Conservation (phyloP, 306 rosid genomes). For the Malus domestica region ASM211411v1 NC_041789.1:27624501-27625000, state of each 20-base stretch:
- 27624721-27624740: constrained; percentile 65
- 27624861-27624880: background rate
- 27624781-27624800: constrained; percentile 37
- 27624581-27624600: constrained; percentile 45
- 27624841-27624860: background rate
- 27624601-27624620: background rate
- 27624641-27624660: background rate
- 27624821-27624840: background rate
- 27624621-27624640: background rate
- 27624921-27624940: constrained; percentile 49
- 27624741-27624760: constrained; percentile 53
- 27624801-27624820: constrained; percentile 50
- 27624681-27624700: constrained; percentile 26
- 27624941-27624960: constrained; percentile 50
- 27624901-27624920: constrained; percentile 94
- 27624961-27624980: constrained; percentile 50
- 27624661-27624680: background rate
- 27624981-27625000: constrained; percentile 42
- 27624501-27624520: constrained; percentile 63
- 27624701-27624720: constrained; percentile 63
- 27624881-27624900: background rate
- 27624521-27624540: constrained; percentile 68
- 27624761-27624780: constrained; percentile 60
- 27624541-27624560: constrained; percentile 62
- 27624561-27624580: constrained; percentile 64